These are phyloP conservation scores for Trichoderma reesei DNA, from an alignment of 495 filamentous ascomycete species.

Conservation along the genomic window DNA sequence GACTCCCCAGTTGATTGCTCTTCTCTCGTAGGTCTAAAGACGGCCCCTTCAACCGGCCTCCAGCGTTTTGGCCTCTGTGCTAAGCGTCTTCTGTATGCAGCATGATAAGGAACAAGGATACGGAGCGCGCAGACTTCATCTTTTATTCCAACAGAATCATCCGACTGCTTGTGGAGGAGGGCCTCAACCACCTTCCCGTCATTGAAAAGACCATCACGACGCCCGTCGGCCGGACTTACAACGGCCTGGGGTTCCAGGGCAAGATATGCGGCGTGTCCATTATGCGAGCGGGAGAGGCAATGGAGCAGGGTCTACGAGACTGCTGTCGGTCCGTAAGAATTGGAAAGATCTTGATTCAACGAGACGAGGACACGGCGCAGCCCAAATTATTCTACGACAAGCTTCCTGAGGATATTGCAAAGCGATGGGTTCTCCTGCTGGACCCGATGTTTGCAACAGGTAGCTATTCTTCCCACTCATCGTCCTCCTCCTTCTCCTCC, in stretches of 20 bases:
- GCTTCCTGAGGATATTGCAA: conserved; percentile 82
- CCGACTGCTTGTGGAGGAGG: conserved; percentile 94
- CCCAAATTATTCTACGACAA: conserved; percentile 96
- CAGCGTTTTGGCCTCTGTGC: conserved; percentile 16
- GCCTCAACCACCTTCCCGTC: conserved; percentile 90
- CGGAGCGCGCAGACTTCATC: conserved; percentile 88
- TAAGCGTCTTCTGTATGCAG: conserved; percentile 33
- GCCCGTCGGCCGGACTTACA: conserved; percentile 79
- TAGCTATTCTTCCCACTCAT: conserved; percentile 26
- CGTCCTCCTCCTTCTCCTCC: background rate
- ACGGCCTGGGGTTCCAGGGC: conserved; percentile 88
- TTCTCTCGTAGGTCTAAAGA: conserved; percentile 71
- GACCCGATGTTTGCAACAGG: conserved; percentile 99
- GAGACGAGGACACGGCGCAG: conserved; percentile 87
- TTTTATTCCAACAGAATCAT: conserved; percentile 99
- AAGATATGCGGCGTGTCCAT: conserved; percentile 98
- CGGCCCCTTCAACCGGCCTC: conserved; percentile 16
- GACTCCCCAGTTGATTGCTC: conserved; percentile 91
- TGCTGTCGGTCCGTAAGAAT: conserved; percentile 95
- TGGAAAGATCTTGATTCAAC: conserved; percentile 94
- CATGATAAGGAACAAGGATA: conserved; percentile 88
- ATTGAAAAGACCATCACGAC: conserved; percentile 81
- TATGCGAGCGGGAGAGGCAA: conserved; percentile 95
- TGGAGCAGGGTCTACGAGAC: conserved; percentile 94
- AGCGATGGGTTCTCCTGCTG: conserved; percentile 88